A percentile compares a stretch with the other conserved stretches of the same genome.
These are phyloP conservation scores for Didymellaceae sp. DNA, from an alignment of 2,329 filamentous ascomycete species.

Conservation along the genomic window DNA sequence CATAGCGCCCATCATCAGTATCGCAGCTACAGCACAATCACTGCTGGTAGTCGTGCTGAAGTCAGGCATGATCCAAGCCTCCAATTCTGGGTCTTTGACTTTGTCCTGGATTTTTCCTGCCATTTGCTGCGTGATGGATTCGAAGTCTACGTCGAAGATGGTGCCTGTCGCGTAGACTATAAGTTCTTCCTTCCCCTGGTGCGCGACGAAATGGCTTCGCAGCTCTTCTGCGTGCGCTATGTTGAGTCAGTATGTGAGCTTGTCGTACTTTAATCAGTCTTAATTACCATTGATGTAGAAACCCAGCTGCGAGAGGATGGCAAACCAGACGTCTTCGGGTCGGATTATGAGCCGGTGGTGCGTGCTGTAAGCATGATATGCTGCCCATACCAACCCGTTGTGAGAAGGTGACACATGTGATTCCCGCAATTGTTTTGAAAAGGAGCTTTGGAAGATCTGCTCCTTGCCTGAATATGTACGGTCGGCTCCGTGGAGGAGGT, in stretches of 20 bases:
- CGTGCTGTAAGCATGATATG: conserved; percentile 22
- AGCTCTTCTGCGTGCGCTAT: conserved; percentile 29
- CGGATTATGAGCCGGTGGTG: conserved; percentile 34
- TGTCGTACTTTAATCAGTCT: neutral
- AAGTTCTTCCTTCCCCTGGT: conserved; percentile 34
- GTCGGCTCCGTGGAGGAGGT: neutral
- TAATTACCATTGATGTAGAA: conserved; percentile 28
- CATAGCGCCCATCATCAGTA: conserved; percentile 28
- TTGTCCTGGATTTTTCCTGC: conserved; percentile 17
- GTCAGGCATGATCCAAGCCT: conserved; percentile 26
- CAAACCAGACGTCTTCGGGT: conserved; percentile 38
- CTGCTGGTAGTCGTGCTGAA: conserved; percentile 27
- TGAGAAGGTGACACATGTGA: conserved; percentile 4
- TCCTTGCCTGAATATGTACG: neutral
- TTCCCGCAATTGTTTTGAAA: conserved; percentile 5
- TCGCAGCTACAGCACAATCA: conserved; percentile 18
- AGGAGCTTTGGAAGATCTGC: conserved; percentile 19
- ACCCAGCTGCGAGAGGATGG: conserved; percentile 33
- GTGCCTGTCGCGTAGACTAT: conserved; percentile 9
- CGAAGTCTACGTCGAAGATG: conserved; percentile 12
- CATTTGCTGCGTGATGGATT: conserved; percentile 10
- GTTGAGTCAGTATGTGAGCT: too few species aligned
- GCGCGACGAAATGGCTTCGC: conserved; percentile 39
- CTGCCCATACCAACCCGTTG: conserved; percentile 28
- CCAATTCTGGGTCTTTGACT: conserved; percentile 15